phyloP scores from a whole-genome alignment of 1,284 basidiomycete species.

The Porogramme epimiltina region DNA sequence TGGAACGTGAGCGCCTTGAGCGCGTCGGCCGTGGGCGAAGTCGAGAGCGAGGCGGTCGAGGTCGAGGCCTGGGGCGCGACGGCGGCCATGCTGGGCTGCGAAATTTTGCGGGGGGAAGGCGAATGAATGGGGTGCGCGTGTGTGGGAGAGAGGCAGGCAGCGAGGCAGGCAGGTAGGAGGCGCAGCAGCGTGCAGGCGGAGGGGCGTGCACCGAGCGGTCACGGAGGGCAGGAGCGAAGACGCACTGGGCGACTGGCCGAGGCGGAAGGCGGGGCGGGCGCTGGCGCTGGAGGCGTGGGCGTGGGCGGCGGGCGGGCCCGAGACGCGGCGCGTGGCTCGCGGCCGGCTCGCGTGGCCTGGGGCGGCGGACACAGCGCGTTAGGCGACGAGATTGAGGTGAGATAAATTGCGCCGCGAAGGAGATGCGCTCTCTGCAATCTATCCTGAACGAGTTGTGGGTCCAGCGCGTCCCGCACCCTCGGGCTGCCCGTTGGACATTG shows the following conservation, averaged over 20 bases:
- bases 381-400: slow-evolving; percentile 23
- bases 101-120: neutral
- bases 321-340: neutral
- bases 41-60: neutral
- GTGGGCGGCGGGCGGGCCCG: neutral
- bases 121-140: neutral
- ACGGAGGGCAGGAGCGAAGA: no score
- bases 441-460: slow-evolving; percentile 25
- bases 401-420: slow-evolving; percentile 20
- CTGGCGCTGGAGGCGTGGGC: neutral
- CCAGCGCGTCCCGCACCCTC: slow-evolving; percentile 15
- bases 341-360: slow-evolving; percentile 4
- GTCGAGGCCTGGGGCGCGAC: slow-evolving; percentile 18
- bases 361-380: neutral
- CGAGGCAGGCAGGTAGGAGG: no score
- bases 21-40: slow-evolving; percentile 20
- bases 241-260: no score
- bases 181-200: no score
- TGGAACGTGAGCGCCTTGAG: slow-evolving; percentile 76
- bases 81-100: slow-evolving; percentile 21
- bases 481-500: neutral
- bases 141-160: neutral
- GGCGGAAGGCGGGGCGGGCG: no score
- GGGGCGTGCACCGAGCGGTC: no score
- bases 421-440: slow-evolving; percentile 16